A percentile compares a stretch with the other conserved stretches of the same genome.
Evolutionary conservation across 495 filamentous ascomycete genomes (phyloP).

Genomic region (Physcia stellaris): DNA sequence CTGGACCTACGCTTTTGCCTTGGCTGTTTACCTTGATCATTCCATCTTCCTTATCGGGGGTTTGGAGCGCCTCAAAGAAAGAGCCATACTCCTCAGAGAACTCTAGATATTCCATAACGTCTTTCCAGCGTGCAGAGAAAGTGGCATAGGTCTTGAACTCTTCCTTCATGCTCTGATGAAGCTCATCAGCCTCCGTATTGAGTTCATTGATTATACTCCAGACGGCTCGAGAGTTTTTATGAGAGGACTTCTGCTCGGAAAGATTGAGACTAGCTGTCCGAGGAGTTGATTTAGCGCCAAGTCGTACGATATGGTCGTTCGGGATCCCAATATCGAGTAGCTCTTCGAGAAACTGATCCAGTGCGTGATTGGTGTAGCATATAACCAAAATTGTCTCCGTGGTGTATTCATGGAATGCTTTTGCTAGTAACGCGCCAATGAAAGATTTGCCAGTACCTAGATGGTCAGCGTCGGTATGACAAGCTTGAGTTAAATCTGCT

Average conservation of each 20-base stretch:
- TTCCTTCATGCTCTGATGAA: conserved; percentile 8
- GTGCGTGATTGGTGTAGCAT: conserved; percentile 56
- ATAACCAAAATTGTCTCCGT: conserved; percentile 45
- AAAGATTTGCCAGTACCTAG: conserved; percentile 72
- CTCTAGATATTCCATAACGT: conserved; percentile 49
- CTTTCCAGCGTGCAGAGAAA: conserved; percentile 1
- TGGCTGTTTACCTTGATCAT: conserved; percentile 31
- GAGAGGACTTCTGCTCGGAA: conserved; percentile 26
- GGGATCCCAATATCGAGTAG: conserved; percentile 49
- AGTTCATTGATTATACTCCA: conserved; percentile 29
- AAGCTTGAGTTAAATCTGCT: conserved; percentile 7
- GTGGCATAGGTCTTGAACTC: conserved; percentile 19
- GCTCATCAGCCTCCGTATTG: conserved; percentile 16
- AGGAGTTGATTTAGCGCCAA: conserved; percentile 49
- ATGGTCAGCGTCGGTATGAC: conserved; percentile 8
- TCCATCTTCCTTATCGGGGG: conserved; percentile 29
- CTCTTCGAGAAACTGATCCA: conserved; percentile 65
- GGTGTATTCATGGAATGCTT: conserved; percentile 39
- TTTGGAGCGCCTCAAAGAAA: conserved; percentile 42
- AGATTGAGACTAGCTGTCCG: conserved; percentile 35
- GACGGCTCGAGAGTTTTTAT: conserved; percentile 14
- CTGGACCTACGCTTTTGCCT: conserved; percentile 29
- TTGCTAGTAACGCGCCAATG: conserved; percentile 54
- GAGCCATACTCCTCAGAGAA: conserved; percentile 38
- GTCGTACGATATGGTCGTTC: conserved; percentile 39